Percentiles rank a stretch among this genome's conserved stretches.
Conservation (phyloP, 176 grass and related monocot genomes). For the Avena insularis region DNA sequence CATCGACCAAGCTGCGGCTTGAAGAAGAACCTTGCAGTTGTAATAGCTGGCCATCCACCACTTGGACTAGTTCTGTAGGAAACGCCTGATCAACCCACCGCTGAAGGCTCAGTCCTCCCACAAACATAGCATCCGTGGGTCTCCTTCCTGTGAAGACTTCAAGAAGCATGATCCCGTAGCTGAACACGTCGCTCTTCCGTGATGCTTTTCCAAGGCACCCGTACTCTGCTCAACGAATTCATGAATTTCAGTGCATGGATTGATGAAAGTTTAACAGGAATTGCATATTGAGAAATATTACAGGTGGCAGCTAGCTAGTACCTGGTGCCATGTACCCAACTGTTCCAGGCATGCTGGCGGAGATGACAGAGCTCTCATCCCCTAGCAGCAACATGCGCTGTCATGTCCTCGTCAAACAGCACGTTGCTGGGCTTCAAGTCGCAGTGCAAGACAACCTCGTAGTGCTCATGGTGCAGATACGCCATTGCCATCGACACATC, state of each 20-base stretch:
- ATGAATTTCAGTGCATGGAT: not conserved
- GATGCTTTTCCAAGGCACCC: slow-evolving; percentile 16
- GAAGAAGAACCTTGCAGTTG: not conserved
- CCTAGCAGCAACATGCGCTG: not conserved
- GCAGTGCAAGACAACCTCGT: slow-evolving; percentile 3
- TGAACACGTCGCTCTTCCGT: slow-evolving; percentile 8
- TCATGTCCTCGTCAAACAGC: not conserved
- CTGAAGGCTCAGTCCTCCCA: not conserved
- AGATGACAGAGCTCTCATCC: slow-evolving; percentile 2
- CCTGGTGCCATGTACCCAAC: slow-evolving; percentile 13
- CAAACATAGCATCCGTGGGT: not conserved
- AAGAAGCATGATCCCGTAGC: not conserved
- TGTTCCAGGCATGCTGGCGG: not conserved
- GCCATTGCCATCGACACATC: not conserved
- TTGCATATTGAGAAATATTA: not conserved
- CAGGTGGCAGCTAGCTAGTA: not conserved
- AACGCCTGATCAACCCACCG: not conserved
- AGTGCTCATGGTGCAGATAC: slow-evolving; percentile 15
- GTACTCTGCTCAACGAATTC: not conserved
- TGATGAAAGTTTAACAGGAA: not conserved
- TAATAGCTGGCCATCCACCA: not conserved
- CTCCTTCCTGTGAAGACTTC: not conserved
- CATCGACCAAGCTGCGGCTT: not conserved
- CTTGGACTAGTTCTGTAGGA: not conserved
- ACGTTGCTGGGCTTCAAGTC: slow-evolving; percentile 21